phyloP scores from a whole-genome alignment of 148 eudicot genomes.

The Vaccinium corymbosum region DNA sequence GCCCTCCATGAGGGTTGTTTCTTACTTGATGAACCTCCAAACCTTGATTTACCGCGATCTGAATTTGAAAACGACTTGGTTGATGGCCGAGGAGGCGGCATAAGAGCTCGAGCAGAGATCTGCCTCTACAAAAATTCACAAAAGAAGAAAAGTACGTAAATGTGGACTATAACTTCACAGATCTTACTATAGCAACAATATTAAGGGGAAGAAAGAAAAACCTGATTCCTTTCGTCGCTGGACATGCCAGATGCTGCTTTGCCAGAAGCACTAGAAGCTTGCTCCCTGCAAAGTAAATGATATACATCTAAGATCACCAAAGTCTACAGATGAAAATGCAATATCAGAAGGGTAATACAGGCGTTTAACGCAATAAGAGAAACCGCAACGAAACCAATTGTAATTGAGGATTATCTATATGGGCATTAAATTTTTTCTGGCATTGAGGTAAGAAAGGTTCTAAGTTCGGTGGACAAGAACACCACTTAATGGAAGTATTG shows the following conservation, averaged over 20 bases:
- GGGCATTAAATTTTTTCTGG: background rate
- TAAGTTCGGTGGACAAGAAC: background rate
- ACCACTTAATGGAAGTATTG: background rate
- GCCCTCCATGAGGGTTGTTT: slow-evolving; percentile 36
- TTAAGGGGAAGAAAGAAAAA: slow-evolving; percentile 20
- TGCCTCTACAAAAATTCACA: slow-evolving; percentile 42
- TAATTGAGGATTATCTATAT: background rate
- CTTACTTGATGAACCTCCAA: slow-evolving; percentile 41
- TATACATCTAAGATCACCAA: background rate
- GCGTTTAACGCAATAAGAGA: background rate
- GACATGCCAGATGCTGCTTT: slow-evolving; percentile 88
- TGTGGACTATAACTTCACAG: background rate
- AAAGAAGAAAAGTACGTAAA: slow-evolving; percentile 1
- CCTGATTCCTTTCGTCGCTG: slow-evolving; percentile 88
- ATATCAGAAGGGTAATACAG: background rate
- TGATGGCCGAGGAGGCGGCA: slow-evolving; percentile 88
- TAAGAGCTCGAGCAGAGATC: slow-evolving; percentile 68
- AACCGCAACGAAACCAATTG: background rate
- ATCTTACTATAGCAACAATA: background rate
- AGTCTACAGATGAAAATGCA: background rate
- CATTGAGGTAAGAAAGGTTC: background rate
- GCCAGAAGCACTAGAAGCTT: slow-evolving; percentile 85
- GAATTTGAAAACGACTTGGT: slow-evolving; percentile 32
- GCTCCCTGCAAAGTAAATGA: slow-evolving; percentile 59
- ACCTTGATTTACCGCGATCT: slow-evolving; percentile 29